Evolutionary conservation across 345 rosid species (phyloP).

Genomic region (Syzygium jambos): DNA sequence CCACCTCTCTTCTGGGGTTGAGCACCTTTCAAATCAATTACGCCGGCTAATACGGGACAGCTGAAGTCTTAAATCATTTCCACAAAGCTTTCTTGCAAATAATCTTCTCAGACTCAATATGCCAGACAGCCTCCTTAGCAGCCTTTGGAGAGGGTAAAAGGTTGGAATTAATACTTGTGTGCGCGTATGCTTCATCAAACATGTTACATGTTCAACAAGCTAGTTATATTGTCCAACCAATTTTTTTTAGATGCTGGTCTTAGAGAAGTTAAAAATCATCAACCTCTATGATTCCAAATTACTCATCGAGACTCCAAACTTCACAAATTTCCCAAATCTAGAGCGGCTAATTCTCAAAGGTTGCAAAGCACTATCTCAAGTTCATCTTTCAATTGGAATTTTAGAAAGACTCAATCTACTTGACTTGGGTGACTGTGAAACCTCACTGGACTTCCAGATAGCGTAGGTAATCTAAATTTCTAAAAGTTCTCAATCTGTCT

Average conservation of each 20-base stretch:
- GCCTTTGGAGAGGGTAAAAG: background rate
- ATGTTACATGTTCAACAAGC: background rate
- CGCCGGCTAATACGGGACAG: background rate
- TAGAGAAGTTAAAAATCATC: background rate
- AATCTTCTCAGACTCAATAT: background rate
- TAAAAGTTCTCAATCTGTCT: background rate
- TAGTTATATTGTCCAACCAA: background rate
- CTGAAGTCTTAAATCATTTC: background rate
- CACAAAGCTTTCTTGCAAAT: background rate
- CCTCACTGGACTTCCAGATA: background rate
- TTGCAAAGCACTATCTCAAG: background rate
- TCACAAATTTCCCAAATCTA: background rate
- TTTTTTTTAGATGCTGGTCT: background rate
- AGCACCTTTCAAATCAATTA: background rate
- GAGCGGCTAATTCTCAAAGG: background rate
- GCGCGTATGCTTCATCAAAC: background rate
- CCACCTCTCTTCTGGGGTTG: background rate
- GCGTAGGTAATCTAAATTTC: background rate
- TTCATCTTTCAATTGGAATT: background rate
- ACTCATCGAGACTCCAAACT: background rate
- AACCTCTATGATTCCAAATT: background rate
- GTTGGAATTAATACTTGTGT: background rate
- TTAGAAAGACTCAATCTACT: background rate
- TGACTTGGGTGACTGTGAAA: background rate
- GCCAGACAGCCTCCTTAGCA: background rate